Percentiles rank a stretch among this genome's conserved stretches.
Conservation (phyloP, 345 rosid species). For the Lumnitzera littorea region DNA sequence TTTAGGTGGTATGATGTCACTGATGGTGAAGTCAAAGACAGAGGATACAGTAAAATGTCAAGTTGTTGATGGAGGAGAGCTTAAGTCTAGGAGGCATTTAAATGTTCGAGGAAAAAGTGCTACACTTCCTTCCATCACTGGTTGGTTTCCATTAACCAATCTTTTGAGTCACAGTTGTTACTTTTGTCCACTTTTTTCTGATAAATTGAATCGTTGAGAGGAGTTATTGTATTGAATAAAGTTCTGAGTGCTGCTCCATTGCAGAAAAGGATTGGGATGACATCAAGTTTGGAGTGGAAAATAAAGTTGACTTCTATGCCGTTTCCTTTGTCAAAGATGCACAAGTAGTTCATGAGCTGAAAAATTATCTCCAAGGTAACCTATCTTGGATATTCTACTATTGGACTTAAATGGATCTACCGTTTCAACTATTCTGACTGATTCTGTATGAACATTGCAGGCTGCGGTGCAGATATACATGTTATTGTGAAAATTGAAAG, state of each 20-base stretch:
- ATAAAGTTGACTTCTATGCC: conserved; percentile 90
- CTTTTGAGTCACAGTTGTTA: not conserved
- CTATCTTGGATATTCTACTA: not conserved
- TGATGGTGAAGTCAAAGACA: conserved; percentile 82
- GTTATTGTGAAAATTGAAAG: conserved; percentile 91
- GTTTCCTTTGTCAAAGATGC: conserved; percentile 99
- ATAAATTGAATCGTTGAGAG: not conserved
- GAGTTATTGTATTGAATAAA: conserved; percentile 1
- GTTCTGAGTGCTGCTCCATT: conserved; percentile 10
- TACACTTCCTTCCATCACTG: conserved; percentile 94
- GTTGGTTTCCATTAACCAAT: conserved; percentile 17
- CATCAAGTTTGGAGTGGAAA: conserved; percentile 96
- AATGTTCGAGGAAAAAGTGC: conserved; percentile 99
- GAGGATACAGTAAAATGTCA: conserved; percentile 92
- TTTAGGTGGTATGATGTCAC: conserved; percentile 98
- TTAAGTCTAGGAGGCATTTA: conserved; percentile 92
- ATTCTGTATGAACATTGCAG: conserved; percentile 28
- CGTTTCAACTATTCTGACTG: not conserved
- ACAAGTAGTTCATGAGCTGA: conserved; percentile 95
- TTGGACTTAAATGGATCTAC: too few relatives aligned
- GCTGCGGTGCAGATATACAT: conserved; percentile 79
- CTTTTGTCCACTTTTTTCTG: not conserved
- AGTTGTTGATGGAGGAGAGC: conserved; percentile 98
- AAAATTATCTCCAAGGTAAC: conserved; percentile 76
- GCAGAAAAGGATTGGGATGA: conserved; percentile 99